Evolutionary conservation across 2,329 filamentous ascomycete species (phyloP).

Genomic region (Exophiala dermatitidis): DNA sequence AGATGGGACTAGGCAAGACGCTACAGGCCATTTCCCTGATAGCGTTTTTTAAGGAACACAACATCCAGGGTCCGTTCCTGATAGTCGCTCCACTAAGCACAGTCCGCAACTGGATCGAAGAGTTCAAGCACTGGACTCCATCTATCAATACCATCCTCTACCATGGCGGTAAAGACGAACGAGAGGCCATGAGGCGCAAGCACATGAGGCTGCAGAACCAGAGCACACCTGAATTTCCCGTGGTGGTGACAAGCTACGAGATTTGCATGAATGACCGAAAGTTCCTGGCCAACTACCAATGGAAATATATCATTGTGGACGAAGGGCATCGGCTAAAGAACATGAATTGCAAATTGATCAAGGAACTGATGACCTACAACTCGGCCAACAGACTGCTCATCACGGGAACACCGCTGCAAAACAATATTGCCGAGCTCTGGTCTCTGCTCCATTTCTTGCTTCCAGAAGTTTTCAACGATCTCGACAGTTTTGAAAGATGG

Average conservation of each 20-base stretch:
- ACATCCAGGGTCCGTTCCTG: conserved; percentile 80
- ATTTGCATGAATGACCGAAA: conserved; percentile 89
- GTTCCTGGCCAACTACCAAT: conserved; percentile 72
- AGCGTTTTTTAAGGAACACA: conserved; percentile 78
- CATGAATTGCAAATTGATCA: conserved; percentile 83
- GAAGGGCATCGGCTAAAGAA: conserved; percentile 98
- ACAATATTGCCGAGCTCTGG: conserved; percentile 93
- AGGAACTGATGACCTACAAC: conserved; percentile 77
- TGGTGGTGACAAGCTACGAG: conserved; percentile 92
- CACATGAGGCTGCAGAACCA: conserved; percentile 61
- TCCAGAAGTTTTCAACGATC: conserved; percentile 85
- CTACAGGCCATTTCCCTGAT: conserved; percentile 84
- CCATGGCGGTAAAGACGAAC: conserved; percentile 72
- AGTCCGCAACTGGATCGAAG: conserved; percentile 89
- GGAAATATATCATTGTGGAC: conserved; percentile 98
- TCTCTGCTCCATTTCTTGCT: conserved; percentile 88
- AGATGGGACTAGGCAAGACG: conserved; percentile 92
- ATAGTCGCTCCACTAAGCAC: conserved; percentile 88
- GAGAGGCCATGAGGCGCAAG: conserved; percentile 68
- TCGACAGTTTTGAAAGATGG: conserved; percentile 90
- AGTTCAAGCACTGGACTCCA: conserved; percentile 86
- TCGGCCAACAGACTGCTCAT: conserved; percentile 88
- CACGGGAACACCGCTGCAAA: conserved; percentile 89
- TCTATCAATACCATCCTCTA: conserved; percentile 83
- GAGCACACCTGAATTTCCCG: conserved; percentile 66